Percentiles rank a stretch among this genome's conserved stretches.
These are phyloP conservation scores for Tetradesmus obliquus DNA, from an alignment of 139 green algal species.

Conservation along the genomic window DNA sequence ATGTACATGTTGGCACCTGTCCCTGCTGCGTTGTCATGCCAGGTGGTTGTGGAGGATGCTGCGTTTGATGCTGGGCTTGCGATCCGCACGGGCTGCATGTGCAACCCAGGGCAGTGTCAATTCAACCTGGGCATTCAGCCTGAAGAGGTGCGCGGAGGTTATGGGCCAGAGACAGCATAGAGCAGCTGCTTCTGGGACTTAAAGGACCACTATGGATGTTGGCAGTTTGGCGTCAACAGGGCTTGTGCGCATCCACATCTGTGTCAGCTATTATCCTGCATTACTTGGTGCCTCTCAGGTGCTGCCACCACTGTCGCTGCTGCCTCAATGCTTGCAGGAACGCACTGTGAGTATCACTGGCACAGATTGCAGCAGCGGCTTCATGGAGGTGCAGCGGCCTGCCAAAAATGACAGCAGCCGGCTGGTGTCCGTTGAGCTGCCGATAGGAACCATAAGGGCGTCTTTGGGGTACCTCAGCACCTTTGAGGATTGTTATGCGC, in stretches of 20 bases:
- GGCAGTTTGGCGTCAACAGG: too few species aligned
- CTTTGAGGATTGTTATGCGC: slow-evolving; percentile 72
- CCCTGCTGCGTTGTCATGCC: neutral
- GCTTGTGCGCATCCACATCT: too few species aligned
- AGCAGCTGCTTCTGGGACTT: neutral
- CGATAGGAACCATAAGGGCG: slow-evolving; percentile 68
- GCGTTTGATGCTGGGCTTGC: slow-evolving; percentile 50
- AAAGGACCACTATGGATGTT: neutral
- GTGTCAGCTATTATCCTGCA: too few species aligned
- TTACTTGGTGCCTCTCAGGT: too few species aligned
- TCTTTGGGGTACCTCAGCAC: slow-evolving; percentile 73
- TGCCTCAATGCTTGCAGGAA: neutral
- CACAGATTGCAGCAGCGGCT: slow-evolving; percentile 11
- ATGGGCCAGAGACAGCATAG: neutral
- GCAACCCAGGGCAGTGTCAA: slow-evolving; percentile 63
- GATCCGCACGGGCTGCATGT: slow-evolving; percentile 54
- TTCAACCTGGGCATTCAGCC: slow-evolving; percentile 30
- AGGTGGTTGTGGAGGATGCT: slow-evolving; percentile 28
- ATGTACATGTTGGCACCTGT: too few species aligned
- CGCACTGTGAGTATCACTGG: neutral
- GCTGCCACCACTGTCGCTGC: neutral
- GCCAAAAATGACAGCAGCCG: neutral
- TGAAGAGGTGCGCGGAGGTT: slow-evolving; percentile 7
- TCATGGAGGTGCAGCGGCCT: slow-evolving; percentile 26
- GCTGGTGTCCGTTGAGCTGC: slow-evolving; percentile 33